These are phyloP conservation scores for Aspergillus ellipticus DNA, from an alignment of 495 filamentous ascomycete genomes.

Conservation along the genomic window DNA sequence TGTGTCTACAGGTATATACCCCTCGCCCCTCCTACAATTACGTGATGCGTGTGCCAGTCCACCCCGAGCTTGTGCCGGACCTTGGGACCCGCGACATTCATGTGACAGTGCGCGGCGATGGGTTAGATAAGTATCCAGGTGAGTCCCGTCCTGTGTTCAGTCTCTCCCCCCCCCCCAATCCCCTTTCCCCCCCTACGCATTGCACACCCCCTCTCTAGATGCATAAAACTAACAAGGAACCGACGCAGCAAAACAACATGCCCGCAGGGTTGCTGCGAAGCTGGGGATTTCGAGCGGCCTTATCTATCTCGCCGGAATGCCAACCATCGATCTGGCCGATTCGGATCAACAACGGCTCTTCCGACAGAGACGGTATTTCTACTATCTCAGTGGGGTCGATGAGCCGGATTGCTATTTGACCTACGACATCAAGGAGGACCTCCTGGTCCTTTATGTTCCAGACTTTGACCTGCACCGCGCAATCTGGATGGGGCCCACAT, in stretches of 20 bases:
- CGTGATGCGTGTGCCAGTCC: slow-evolving; percentile 16
- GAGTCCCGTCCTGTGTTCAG: slow-evolving; percentile 11
- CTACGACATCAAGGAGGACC: slow-evolving; percentile 70
- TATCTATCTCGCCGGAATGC: slow-evolving; percentile 80
- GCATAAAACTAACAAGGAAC: slow-evolving; percentile 2
- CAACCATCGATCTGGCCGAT: slow-evolving; percentile 70
- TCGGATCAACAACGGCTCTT: slow-evolving; percentile 74
- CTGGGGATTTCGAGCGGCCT: slow-evolving; percentile 60
- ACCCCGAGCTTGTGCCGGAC: slow-evolving; percentile 23
- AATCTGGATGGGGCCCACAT: slow-evolving; percentile 91
- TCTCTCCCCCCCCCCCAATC: not conserved
- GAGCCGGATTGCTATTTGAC: slow-evolving; percentile 78
- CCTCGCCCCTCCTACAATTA: not conserved
- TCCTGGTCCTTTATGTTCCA: slow-evolving; percentile 87
- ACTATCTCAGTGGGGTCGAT: slow-evolving; percentile 83
- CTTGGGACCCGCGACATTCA: slow-evolving; percentile 31
- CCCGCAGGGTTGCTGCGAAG: slow-evolving; percentile 63
- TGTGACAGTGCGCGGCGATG: slow-evolving; percentile 25
- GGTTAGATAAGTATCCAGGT: slow-evolving; percentile 46
- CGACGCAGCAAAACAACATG: slow-evolving; percentile 71
- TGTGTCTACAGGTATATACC: not conserved
- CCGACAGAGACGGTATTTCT: slow-evolving; percentile 87
- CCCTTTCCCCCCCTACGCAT: not conserved
- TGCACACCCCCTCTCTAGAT: not conserved
- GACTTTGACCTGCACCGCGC: slow-evolving; percentile 82